Evolutionary conservation across 495 filamentous ascomycete genomes (phyloP).

Genomic region (Penicillium tannophilum): DNA sequence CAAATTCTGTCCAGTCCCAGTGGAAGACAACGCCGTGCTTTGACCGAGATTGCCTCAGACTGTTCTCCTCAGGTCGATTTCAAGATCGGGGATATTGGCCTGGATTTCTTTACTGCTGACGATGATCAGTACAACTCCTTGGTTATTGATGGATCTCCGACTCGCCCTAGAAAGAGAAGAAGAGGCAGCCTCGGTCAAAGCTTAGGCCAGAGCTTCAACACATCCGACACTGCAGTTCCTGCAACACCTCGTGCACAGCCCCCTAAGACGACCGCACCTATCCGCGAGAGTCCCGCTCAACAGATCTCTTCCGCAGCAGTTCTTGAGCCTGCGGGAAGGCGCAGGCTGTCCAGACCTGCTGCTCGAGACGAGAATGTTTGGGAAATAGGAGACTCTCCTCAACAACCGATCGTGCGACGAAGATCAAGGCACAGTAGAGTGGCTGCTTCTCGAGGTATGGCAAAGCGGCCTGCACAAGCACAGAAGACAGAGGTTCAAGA

Average conservation of each 20-base stretch:
- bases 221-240: slow-evolving; percentile 38
- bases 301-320: slow-evolving; percentile 2
- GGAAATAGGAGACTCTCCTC: slow-evolving; percentile 41
- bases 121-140: slow-evolving; percentile 46
- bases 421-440: slow-evolving; percentile 24
- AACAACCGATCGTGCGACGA: slow-evolving; percentile 27
- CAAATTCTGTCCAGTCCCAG: slow-evolving; percentile 45
- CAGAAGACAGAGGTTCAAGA: slow-evolving; percentile 11
- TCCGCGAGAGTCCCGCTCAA: slow-evolving; percentile 16
- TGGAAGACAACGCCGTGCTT: slow-evolving; percentile 41
- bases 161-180: slow-evolving; percentile 41
- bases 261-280: slow-evolving; percentile 22
- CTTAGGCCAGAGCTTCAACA: slow-evolving; percentile 31
- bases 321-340: slow-evolving; percentile 18
- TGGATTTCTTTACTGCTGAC: slow-evolving; percentile 45
- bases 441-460: slow-evolving; percentile 11
- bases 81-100: slow-evolving; percentile 39
- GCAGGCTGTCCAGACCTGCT: slow-evolving; percentile 26
- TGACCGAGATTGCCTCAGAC: slow-evolving; percentile 51
- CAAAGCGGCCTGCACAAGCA: slow-evolving; percentile 15
- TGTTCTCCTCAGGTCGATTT: slow-evolving; percentile 41
- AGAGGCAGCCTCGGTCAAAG: slow-evolving; percentile 40
- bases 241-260: slow-evolving; percentile 31
- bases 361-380: slow-evolving; percentile 38
- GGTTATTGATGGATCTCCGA: slow-evolving; percentile 37